Evolutionary conservation across 148 eudicot species (phyloP), one percentile per base, ranked within the genome.

Genomic region (Camellia granthamiana): DNA sequence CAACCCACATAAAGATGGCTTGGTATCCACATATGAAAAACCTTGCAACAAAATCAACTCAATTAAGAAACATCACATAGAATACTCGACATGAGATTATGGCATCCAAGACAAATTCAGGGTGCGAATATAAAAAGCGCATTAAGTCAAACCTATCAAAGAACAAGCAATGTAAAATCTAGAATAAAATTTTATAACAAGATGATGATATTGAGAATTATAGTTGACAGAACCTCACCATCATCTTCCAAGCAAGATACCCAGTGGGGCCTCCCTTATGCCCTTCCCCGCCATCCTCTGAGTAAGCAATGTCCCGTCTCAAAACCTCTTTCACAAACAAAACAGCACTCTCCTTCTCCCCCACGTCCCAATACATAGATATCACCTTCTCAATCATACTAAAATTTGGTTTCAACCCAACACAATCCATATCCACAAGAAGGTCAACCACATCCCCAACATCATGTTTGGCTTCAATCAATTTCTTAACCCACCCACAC

Each of bases 231-330:
- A 77, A 74, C 61, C 82, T 82, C 88, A 95, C 98, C 97, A 93
- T 90, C 93, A 93, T 88, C 87, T 93, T 95, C 98, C 98, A 95
- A 70, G 97, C 97, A 83, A 95, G 97, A 80, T 95, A 95, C 21
- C 98, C 98, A 81, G 89, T 83, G 4, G 97, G 97, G 61, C 97
- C 93, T 75, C 93, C 97, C 74, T 89, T 93, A 76, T 84, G 85
- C 51, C 86, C 91, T 56, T 83, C 86, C 38, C 16, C 73, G 47
- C 77, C 86, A 77, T 87, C 90, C 51, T 89, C 88, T 19, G 77
- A 42, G 44, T 82, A 84, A 12, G 82, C 70, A 54, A 93, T 89
- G 65, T 85, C 88, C 63, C 97, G 84, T 77, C 84, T 84, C 83
- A 95, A 81, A 70, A 92, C 87, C 88, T 90, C 94, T 79, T 90